A percentile compares a stretch with the other conserved stretches of the same genome.
Conservation (phyloP, 306 rosid genomes). For the Vigna nakashimae region DNA sequence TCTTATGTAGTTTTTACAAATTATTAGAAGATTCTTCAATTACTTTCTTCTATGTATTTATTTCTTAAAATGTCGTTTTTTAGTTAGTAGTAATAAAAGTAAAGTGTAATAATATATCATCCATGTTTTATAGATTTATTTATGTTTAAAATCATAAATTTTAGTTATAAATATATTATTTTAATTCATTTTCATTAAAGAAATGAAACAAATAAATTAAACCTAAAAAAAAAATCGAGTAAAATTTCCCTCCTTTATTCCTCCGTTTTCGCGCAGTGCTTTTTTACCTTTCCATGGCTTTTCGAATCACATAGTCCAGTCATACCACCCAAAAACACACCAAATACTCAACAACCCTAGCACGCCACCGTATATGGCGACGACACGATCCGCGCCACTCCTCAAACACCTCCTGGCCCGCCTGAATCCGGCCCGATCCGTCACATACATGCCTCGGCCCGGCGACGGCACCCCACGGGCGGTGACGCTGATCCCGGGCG, state of each 20-base stretch:
- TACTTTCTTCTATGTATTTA: too few species aligned
- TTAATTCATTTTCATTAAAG: too few species aligned
- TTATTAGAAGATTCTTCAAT: too few species aligned
- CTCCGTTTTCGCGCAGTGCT: neutral
- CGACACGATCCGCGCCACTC: constrained; percentile 50
- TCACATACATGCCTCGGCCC: constrained; percentile 91
- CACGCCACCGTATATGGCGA: constrained; percentile 59
- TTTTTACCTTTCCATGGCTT: constrained; percentile 39
- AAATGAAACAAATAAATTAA: too few species aligned
- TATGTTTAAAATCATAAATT: too few species aligned
- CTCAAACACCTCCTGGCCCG: constrained; percentile 47
- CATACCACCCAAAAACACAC: neutral
- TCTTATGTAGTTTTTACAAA: too few species aligned
- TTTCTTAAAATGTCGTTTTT: too few species aligned
- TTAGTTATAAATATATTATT: too few species aligned
- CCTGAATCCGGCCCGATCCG: constrained; percentile 56
- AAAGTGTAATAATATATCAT: too few species aligned
- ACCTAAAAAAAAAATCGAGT: too few species aligned
- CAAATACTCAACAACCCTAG: constrained; percentile 31
- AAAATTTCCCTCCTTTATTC: neutral
- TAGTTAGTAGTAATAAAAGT: too few species aligned
- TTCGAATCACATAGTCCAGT: constrained; percentile 30
- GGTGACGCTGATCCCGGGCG: constrained; percentile 85
- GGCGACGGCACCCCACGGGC: constrained; percentile 78
- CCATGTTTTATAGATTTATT: too few species aligned